These are phyloP conservation scores for Suillus subaureus DNA, from an alignment of 768 basidiomycete species.

Conservation along the genomic window DNA sequence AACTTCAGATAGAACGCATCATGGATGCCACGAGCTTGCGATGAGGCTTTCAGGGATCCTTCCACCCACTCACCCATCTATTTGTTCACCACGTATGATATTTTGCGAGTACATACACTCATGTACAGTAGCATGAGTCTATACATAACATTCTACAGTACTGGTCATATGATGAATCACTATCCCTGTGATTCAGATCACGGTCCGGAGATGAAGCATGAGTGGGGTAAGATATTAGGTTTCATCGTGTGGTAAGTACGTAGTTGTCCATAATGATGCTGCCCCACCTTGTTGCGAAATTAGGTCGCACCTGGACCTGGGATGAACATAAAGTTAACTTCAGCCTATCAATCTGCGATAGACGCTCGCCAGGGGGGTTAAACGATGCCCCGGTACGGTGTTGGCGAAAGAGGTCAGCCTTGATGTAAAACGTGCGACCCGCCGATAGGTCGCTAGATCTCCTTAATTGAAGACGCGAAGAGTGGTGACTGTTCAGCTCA, in stretches of 20 bases:
- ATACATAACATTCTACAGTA: background rate
- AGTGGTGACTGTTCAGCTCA: background rate
- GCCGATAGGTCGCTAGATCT: background rate
- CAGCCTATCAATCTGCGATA: background rate
- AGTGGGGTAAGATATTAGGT: conserved; percentile 2
- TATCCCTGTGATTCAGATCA: background rate
- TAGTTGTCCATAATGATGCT: background rate
- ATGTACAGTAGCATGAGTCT: conserved; percentile 2
- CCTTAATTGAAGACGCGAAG: background rate
- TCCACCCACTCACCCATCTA: conserved; percentile 3
- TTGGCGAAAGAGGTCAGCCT: conserved; percentile 1
- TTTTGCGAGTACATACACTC: background rate
- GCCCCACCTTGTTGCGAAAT: background rate
- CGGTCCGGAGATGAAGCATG: background rate
- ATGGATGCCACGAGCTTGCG: conserved; percentile 33
- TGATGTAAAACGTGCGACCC: background rate
- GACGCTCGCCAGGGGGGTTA: background rate
- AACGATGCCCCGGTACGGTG: background rate
- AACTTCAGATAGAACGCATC: conserved; percentile 67
- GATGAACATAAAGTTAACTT: conserved; percentile 1
- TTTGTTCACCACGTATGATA: background rate
- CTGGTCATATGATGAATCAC: background rate
- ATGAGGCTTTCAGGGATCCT: conserved; percentile 8
- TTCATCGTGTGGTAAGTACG: background rate
- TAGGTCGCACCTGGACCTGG: background rate